These are phyloP conservation scores for Spergularia marina DNA, from an alignment of 148 eudicot genomes.

Conservation along the genomic window DNA sequence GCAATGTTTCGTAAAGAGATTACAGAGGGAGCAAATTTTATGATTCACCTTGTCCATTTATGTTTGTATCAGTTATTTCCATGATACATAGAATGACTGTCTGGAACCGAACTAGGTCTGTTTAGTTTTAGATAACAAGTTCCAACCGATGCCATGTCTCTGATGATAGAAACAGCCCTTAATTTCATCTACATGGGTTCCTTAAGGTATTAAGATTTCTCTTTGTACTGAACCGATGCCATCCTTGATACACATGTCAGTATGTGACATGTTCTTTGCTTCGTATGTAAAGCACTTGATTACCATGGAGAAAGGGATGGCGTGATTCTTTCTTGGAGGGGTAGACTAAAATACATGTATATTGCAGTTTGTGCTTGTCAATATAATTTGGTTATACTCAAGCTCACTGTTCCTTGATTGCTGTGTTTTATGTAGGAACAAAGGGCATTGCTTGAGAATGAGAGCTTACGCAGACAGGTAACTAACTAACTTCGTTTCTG, in stretches of 20 bases:
- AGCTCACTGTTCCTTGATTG: not conserved
- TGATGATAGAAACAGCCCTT: too few species aligned
- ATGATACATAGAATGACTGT: not conserved
- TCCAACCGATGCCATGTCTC: too few species aligned
- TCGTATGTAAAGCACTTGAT: not conserved
- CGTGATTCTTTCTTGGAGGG: not conserved
- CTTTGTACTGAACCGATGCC: not conserved
- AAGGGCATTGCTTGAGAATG: slow-evolving; percentile 61
- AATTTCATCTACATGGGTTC: not conserved
- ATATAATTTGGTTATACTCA: not conserved
- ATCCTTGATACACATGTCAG: not conserved
- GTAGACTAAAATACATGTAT: not conserved
- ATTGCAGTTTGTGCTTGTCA: not conserved
- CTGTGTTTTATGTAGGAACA: slow-evolving; percentile 45
- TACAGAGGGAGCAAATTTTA: not conserved
- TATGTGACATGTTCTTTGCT: not conserved
- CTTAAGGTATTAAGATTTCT: not conserved
- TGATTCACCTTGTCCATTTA: not conserved
- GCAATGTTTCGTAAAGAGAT: not conserved
- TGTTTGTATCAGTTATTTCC: not conserved
- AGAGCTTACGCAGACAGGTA: slow-evolving; percentile 66
- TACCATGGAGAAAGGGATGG: not conserved
- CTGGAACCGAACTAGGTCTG: not conserved
- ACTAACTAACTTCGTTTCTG: slow-evolving; percentile 10
- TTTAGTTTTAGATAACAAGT: not conserved